Base-by-base conservation (phyloP, 129 eudicot genomes). In the Helichrysum umbraculigerum region DNA sequence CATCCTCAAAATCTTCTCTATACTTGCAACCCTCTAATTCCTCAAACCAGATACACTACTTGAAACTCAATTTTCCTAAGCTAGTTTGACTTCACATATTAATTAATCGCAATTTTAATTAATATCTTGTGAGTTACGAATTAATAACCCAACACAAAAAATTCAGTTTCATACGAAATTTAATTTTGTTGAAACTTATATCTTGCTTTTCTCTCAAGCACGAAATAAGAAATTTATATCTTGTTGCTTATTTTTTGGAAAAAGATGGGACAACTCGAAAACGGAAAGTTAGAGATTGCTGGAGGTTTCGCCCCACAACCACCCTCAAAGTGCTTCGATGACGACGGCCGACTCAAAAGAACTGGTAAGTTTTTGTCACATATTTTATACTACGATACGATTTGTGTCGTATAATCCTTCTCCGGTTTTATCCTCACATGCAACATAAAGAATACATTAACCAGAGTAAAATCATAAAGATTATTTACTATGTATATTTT, bases 331-430 rank as follows among this genome's bases (percentile, higher is more conserved):
- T 79, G 86, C 72, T 87, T 85, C 39, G 96, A 90, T 19, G 96
- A 90, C 57, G 96, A 90, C 68, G 96, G 96, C 22, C 83, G 87
- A 7, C 77, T 90, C 63, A 90, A 90, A 74, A 79, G 96, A 83
- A 72, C 90, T 10, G 96, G 96, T 89, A 78, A n/a, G 10, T 51
- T 50, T 67, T 68, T 54, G 22, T 54, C 21, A 1, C 60, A 3
- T 51, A 12, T 12, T 2, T 50, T 10, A 50, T 2, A 14, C n/a
- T 0, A 50, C 15, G 15, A 50, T 0, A 50, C 15, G 15, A 50
- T 50, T 10, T 10, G 56, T 50, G 32, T 29, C 17, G 10, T 29
- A 56, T 5, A 21, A 21, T 4, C 32, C 6, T 47, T 9, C 2
- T 47, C 12, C 0, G 2, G 15, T 19, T 11, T 11, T 50, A 50